These are phyloP conservation scores for Atractiella rhizophila DNA, from an alignment of 768 basidiomycete species.

Conservation along the genomic window DNA sequence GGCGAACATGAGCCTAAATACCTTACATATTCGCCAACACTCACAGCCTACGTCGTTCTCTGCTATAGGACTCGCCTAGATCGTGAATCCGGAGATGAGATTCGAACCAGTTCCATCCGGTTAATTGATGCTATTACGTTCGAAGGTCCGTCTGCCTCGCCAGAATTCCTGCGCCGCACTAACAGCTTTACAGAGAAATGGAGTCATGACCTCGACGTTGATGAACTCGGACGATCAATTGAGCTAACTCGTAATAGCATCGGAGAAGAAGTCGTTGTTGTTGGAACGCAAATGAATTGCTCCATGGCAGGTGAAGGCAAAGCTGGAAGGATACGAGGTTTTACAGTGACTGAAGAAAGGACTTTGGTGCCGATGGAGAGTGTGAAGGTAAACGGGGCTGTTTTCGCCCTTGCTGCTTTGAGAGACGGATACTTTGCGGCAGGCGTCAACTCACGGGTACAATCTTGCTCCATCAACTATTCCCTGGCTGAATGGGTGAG, in stretches of 20 bases:
- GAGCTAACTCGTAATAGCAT: no score
- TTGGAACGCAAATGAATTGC: no score
- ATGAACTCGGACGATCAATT: no score
- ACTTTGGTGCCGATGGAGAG: no score
- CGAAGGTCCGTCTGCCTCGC: conserved; percentile 34
- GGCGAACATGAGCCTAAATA: conserved; percentile 46
- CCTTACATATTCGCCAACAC: conserved; percentile 34
- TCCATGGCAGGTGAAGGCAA: no score
- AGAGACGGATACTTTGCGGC: conserved; percentile 1
- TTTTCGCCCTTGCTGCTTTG: background rate
- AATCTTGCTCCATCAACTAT: background rate
- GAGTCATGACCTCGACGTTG: no score
- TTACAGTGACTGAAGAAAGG: no score
- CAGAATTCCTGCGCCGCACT: no score
- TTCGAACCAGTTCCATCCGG: conserved; percentile 34
- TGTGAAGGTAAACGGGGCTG: no score
- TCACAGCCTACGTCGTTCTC: conserved; percentile 40
- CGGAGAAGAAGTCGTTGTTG: no score
- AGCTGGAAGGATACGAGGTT: no score
- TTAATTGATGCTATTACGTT: conserved; percentile 42
- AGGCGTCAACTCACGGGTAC: conserved; percentile 9
- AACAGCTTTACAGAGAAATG: no score
- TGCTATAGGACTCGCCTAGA: conserved; percentile 33
- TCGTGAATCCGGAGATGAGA: conserved; percentile 31
- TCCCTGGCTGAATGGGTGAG: background rate